A percentile compares a stretch with the other conserved stretches of the same genome.
These are phyloP conservation scores for Serendipita vermifera DNA, from an alignment of 768 basidiomycete species.

Conservation along the genomic window DNA sequence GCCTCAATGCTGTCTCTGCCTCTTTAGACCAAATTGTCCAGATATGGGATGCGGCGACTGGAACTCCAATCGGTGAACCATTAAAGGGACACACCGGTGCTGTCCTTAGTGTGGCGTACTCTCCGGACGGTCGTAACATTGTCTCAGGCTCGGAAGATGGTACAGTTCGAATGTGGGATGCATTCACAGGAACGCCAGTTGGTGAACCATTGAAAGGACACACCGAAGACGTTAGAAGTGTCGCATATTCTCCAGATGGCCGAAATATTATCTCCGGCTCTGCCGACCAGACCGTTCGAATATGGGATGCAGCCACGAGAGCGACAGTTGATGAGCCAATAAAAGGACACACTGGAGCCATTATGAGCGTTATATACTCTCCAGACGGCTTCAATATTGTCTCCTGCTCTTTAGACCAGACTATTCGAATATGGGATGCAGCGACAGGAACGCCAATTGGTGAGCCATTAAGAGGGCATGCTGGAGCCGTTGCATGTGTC, in stretches of 20 bases:
- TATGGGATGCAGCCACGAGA: slow-evolving; percentile 32
- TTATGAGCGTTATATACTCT: slow-evolving; percentile 33
- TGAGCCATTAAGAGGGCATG: slow-evolving; percentile 3
- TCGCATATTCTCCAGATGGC: slow-evolving; percentile 31
- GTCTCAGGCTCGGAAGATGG: slow-evolving; percentile 5
- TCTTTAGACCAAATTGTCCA: not conserved
- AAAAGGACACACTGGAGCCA: slow-evolving; percentile 31
- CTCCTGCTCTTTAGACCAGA: slow-evolving; percentile 32
- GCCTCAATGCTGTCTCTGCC: not conserved
- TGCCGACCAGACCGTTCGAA: slow-evolving; percentile 30
- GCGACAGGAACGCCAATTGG: slow-evolving; percentile 21
- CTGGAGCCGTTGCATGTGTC: slow-evolving; percentile 12
- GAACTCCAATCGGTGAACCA: not conserved
- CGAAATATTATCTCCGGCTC: slow-evolving; percentile 30
- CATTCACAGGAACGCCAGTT: not conserved
- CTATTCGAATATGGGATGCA: slow-evolving; percentile 31
- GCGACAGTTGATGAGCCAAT: slow-evolving; percentile 16
- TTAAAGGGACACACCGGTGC: not conserved
- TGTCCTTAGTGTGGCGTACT: slow-evolving; percentile 7
- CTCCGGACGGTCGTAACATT: not conserved
- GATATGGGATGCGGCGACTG: slow-evolving; percentile 12
- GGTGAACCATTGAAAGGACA: slow-evolving; percentile 10
- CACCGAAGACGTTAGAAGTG: slow-evolving; percentile 22
- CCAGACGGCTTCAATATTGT: slow-evolving; percentile 30
- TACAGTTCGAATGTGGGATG: slow-evolving; percentile 10